Conservation (phyloP, 495 filamentous ascomycete genomes). For the Podospora pseudocomata region DNA sequence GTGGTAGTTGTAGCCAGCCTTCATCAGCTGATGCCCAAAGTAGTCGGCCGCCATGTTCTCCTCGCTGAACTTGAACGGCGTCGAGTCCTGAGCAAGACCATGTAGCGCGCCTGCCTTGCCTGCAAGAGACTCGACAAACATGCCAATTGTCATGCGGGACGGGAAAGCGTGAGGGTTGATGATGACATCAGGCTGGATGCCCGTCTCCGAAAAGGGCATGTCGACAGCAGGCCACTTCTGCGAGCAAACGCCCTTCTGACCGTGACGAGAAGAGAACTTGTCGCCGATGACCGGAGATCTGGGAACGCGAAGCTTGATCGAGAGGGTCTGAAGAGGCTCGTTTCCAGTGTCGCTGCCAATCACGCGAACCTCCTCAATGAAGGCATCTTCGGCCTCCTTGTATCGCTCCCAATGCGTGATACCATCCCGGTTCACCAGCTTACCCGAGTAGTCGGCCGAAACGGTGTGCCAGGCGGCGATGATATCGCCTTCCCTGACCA, state of each 20-base stretch:
- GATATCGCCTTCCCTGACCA: constrained; percentile 73
- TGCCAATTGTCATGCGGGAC: constrained; percentile 99
- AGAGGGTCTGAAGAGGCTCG: constrained; percentile 78
- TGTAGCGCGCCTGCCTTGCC: constrained; percentile 93
- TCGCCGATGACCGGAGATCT: constrained; percentile 91
- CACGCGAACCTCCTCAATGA: constrained; percentile 87
- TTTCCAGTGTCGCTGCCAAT: constrained; percentile 77
- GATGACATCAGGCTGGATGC: constrained; percentile 95
- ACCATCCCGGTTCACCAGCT: constrained; percentile 73
- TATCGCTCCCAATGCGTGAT: constrained; percentile 82
- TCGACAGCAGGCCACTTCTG: constrained; percentile 92
- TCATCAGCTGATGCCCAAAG: constrained; percentile 90
- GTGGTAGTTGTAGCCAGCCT: constrained; percentile 95
- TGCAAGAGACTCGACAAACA: constrained; percentile 96
- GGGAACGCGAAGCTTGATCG: constrained; percentile 88
- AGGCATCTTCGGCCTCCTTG: constrained; percentile 83
- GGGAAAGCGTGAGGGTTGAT: constrained; percentile 99
- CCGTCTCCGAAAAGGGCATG: constrained; percentile 97
- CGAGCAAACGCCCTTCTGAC: constrained; percentile 96
- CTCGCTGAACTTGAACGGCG: constrained; percentile 91
- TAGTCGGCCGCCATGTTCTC: constrained; percentile 88
- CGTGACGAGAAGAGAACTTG: constrained; percentile 97
- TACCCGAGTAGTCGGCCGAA: constrained; percentile 66
- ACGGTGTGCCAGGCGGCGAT: constrained; percentile 90
- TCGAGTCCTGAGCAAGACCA: constrained; percentile 89